Evolutionary conservation across 345 rosid genomes (phyloP).

Genomic region (Odontarrhena argentea): DNA sequence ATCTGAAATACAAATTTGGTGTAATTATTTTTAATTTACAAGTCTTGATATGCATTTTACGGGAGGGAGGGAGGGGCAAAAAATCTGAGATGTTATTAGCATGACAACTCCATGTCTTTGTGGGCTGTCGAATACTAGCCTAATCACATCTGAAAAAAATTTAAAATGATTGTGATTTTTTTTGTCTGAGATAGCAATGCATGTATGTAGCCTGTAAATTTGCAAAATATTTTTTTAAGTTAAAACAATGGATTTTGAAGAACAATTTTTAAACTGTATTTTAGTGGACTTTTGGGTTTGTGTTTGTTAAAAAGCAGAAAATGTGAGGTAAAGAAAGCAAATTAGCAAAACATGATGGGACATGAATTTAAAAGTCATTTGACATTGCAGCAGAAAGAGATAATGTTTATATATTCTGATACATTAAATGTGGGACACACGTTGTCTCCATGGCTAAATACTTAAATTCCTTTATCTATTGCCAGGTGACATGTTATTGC

Average conservation of each 20-base stretch:
- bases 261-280: not conserved
- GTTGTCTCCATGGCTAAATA: not conserved
- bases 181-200: not conserved
- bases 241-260: not conserved
- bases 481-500: not conserved
- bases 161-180: not conserved
- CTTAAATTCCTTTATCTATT: constrained; percentile 7
- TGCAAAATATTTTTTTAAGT: no score
- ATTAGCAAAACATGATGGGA: not conserved
- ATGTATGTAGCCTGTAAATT: no score
- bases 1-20: no score
- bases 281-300: constrained; percentile 25
- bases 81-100: no score
- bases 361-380: constrained; percentile 28
- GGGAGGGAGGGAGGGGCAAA: no score
- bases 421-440: constrained; percentile 28
- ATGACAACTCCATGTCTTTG: no score
- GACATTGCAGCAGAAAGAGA: constrained; percentile 21
- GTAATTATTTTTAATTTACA: no score
- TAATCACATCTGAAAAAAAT: not conserved
- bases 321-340: constrained; percentile 22
- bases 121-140: not conserved
- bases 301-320: constrained; percentile 19
- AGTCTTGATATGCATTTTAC: no score
- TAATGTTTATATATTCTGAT: constrained; percentile 18